phyloP scores from a whole-genome alignment of 345 rosid species.

The Pistacia atlantica region DNA sequence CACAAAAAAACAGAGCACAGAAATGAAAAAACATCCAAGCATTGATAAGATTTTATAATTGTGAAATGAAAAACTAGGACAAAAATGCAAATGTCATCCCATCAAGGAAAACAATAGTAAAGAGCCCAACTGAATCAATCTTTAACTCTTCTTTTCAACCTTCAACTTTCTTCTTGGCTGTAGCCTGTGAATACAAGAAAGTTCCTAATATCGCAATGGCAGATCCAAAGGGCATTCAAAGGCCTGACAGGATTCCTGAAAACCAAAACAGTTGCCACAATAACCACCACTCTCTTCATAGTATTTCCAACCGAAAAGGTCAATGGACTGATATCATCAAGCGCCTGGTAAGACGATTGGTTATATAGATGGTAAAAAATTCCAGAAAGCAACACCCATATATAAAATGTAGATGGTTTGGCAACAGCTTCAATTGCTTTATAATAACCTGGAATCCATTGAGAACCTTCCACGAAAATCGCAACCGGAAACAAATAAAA shows the following conservation, averaged over 20 bases:
- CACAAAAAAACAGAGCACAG: not conserved
- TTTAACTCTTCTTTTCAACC: slow-evolving; percentile 51
- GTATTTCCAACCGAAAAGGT: slow-evolving; percentile 92
- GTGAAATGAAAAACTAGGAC: not conserved
- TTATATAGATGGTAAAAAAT: slow-evolving; percentile 88
- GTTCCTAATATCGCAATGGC: slow-evolving; percentile 88
- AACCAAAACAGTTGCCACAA: slow-evolving; percentile 82
- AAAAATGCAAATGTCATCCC: slow-evolving; percentile 6
- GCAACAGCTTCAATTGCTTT: slow-evolving; percentile 73
- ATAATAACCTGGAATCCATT: slow-evolving; percentile 86
- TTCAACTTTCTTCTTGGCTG: slow-evolving; percentile 61
- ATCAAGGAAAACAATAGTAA: slow-evolving; percentile 5
- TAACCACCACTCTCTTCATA: slow-evolving; percentile 95
- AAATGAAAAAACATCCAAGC: not conserved
- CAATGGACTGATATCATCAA: slow-evolving; percentile 91
- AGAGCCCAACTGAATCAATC: not conserved
- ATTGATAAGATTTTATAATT: not conserved
- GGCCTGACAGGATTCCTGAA: slow-evolving; percentile 95
- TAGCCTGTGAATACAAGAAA: slow-evolving; percentile 86
- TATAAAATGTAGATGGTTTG: slow-evolving; percentile 62
- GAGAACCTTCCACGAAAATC: slow-evolving; percentile 80
- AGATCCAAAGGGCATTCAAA: slow-evolving; percentile 85
- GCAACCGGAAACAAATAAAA: slow-evolving; percentile 85
- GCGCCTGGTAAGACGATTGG: slow-evolving; percentile 94
- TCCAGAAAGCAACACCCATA: slow-evolving; percentile 94